phyloP scores from a whole-genome alignment of 768 basidiomycete species.

The Crepidotus variabilis region DNA sequence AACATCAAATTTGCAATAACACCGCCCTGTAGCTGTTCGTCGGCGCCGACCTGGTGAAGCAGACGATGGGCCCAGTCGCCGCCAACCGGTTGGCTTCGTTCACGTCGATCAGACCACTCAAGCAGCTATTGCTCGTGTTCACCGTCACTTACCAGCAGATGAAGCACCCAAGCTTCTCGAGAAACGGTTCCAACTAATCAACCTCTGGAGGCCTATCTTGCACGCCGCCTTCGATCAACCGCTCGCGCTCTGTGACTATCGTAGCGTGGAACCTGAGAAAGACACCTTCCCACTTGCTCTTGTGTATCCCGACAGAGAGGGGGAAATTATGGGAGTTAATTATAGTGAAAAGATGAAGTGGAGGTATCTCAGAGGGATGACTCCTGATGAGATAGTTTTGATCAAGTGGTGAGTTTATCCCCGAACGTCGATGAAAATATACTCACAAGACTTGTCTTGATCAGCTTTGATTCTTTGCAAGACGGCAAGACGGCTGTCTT shows the following conservation, averaged over 20 bases:
- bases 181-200: conserved; percentile 54
- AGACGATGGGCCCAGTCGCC: conserved; percentile 31
- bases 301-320: conserved; percentile 45
- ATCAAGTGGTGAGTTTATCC: conserved; percentile 48
- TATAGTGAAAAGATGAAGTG: conserved; percentile 46
- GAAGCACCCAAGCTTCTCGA: conserved; percentile 41
- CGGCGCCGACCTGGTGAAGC: conserved; percentile 33
- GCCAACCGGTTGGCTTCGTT: conserved; percentile 40
- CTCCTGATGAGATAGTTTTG: conserved; percentile 45
- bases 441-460: neutral
- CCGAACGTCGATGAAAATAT: neutral
- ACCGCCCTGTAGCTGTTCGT: conserved; percentile 34
- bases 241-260: conserved; percentile 47
- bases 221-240: conserved; percentile 48
- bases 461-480: conserved; percentile 28
- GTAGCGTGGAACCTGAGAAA: conserved; percentile 34
- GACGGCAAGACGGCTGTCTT: conserved; percentile 48
- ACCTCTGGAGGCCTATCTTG: conserved; percentile 56
- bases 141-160: conserved; percentile 42
- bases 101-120: conserved; percentile 52
- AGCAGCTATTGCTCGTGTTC: conserved; percentile 44
- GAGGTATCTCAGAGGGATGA: conserved; percentile 44
- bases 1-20: neutral
- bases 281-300: conserved; percentile 44
- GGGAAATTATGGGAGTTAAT: conserved; percentile 46